Evolutionary conservation across 768 basidiomycete genomes (phyloP).

Genomic region (Podaxis sp.): DNA sequence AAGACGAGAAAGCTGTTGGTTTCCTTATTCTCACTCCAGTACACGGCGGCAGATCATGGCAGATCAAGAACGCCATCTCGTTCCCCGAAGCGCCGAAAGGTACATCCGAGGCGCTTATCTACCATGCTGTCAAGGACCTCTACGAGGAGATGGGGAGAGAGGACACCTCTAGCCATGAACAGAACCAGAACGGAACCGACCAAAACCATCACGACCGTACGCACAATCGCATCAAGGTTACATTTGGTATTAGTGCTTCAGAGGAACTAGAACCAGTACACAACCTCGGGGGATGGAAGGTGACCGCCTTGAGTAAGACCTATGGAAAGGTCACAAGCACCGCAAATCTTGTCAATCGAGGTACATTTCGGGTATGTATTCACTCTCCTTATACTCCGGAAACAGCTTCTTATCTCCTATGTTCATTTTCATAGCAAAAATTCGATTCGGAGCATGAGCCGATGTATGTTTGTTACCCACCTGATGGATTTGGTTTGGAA

Average conservation of each 20-base stretch:
- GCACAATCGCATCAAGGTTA: neutral
- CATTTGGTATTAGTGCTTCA: slow-evolving; percentile 49
- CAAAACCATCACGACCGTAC: neutral
- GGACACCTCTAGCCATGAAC: slow-evolving; percentile 18
- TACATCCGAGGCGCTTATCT: slow-evolving; percentile 53
- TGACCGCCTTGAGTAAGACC: slow-evolving; percentile 41
- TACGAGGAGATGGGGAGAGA: slow-evolving; percentile 30
- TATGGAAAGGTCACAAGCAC: slow-evolving; percentile 40
- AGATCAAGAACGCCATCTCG: slow-evolving; percentile 56
- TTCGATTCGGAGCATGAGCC: slow-evolving; percentile 41
- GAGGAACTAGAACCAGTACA: slow-evolving; percentile 36
- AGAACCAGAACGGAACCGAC: neutral
- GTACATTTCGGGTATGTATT: slow-evolving; percentile 42
- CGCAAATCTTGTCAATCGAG: slow-evolving; percentile 40
- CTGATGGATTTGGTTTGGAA: slow-evolving; percentile 47
- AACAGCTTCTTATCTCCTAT: neutral
- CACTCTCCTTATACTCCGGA: neutral
- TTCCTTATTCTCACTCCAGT: slow-evolving; percentile 53
- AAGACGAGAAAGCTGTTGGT: slow-evolving; percentile 38
- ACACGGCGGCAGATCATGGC: slow-evolving; percentile 38
- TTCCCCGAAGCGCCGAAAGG: slow-evolving; percentile 56
- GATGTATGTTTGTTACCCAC: slow-evolving; percentile 54
- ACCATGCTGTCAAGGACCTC: slow-evolving; percentile 43
- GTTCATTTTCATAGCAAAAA: slow-evolving; percentile 27
- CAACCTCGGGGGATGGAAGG: slow-evolving; percentile 48